Base-by-base conservation (phyloP, 352 stramenopile species). In the Globisporangium megalacanthum region DNA sequence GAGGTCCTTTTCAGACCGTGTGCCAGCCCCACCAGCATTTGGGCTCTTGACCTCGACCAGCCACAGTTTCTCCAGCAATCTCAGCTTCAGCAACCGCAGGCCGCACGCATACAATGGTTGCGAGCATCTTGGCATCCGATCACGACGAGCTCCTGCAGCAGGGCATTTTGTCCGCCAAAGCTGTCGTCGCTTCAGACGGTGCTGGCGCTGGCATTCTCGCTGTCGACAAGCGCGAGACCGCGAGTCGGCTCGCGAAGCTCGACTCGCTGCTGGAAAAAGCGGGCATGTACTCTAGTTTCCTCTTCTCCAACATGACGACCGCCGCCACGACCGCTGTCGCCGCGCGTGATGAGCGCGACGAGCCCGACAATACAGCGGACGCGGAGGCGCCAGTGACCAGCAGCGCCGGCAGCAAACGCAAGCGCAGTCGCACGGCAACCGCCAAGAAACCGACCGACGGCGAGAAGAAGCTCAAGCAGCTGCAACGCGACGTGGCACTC, bases 251-350 rank as follows among this genome's bases (percentile, higher is more conserved):
- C 15, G 62, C 77, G 22, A 95, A 96, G 75, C 76, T 96, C 29
- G 87, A 96, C 69, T 87, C 52, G 9, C 64, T 96, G 42, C 70
- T 96, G 66, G 83, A 93, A 58, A 96, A 96, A 50, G 87, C 87
- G 5, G 86, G 83, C 25, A 64, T 94, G 39, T 95, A 93, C 71
- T 93, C 83, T 49, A 92, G 79, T 54, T 94, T 95, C 49, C 62
- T 94, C 2, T 87, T 92, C 56, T 89, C 83, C 66, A 94, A 94
- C 66, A 93, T 93, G 82, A 74, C 77, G 37, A 86, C 66, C 20
- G 76, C 78, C 2, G 72, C 78, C 22, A 86, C 72, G 6, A 64
- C 83, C 2, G 66, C 60, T 22, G 59, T 57, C 2, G 19, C 47
- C 2, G 45, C 55, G 13, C 35, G 47, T 0, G 60, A 52, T 13